These are phyloP conservation scores for Leucaena leucocephala DNA, from an alignment of 306 rosid species.

Conservation along the genomic window DNA sequence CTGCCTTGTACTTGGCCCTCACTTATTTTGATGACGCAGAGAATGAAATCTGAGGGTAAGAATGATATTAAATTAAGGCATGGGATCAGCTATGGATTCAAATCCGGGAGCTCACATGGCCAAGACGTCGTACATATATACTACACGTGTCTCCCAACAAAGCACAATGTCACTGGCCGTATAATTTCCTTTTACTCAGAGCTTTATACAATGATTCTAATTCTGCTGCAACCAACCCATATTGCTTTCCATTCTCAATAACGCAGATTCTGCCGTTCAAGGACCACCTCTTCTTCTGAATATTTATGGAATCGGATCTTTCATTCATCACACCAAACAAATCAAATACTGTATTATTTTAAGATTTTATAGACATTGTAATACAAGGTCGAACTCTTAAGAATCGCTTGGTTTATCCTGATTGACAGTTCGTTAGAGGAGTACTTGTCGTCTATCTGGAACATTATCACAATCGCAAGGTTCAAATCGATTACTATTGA, in stretches of 20 bases:
- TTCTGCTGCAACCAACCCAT: background rate
- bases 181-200: background rate
- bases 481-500: too few species aligned
- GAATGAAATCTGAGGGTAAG: background rate
- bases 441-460: too few species aligned
- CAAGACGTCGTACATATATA: background rate
- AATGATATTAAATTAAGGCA: background rate
- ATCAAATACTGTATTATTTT: too few species aligned
- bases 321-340: too few species aligned
- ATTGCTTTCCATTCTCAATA: background rate
- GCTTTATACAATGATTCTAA: background rate
- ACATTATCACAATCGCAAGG: too few species aligned
- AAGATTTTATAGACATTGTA: too few species aligned
- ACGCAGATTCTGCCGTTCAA: background rate
- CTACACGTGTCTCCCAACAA: slow-evolving; percentile 4
- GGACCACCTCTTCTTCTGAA: too few species aligned
- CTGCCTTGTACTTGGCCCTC: too few species aligned
- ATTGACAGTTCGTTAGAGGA: too few species aligned
- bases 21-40: background rate
- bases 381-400: too few species aligned
- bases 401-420: too few species aligned
- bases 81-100: background rate
- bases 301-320: too few species aligned
- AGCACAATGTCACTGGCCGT: background rate
- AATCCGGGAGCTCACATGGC: background rate